Conservation (phyloP, 768 basidiomycete genomes). For the Gloeopeniophorella convolvens region DNA sequence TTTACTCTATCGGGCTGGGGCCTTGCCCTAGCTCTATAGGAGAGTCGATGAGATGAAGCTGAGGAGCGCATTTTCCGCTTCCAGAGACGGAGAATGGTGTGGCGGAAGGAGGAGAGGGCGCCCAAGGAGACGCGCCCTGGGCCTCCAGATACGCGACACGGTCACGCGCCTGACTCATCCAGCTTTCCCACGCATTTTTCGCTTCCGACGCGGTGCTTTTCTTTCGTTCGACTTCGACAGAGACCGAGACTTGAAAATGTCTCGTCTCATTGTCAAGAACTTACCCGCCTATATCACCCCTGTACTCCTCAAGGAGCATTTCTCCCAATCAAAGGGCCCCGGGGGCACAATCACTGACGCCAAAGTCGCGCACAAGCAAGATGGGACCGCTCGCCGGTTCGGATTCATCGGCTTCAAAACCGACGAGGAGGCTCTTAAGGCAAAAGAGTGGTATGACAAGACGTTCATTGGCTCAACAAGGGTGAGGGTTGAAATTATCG, state of each 20-base stretch:
- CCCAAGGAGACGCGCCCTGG: not conserved
- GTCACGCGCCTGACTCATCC: conserved; percentile 11
- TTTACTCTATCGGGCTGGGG: not conserved
- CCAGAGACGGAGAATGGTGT: not conserved
- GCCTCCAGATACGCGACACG: not conserved
- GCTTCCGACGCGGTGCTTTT: too few relatives aligned
- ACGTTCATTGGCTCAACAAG: conserved; percentile 78
- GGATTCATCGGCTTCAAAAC: conserved; percentile 91
- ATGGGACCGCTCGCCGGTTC: conserved; percentile 80
- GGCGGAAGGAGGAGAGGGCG: not conserved
- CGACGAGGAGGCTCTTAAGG: conserved; percentile 63
- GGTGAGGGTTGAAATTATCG: conserved; percentile 68
- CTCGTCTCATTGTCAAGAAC: conserved; percentile 79
- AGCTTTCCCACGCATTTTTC: not conserved
- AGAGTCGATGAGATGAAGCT: conserved; percentile 8
- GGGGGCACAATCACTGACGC: conserved; percentile 77
- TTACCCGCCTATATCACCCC: conserved; percentile 65
- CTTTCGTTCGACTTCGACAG: too few relatives aligned
- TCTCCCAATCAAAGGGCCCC: conserved; percentile 51
- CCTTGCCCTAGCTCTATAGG: conserved; percentile 8
- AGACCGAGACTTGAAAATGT: conserved; percentile 43
- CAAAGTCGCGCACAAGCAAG: conserved; percentile 67
- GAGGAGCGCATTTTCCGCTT: conserved; percentile 9
- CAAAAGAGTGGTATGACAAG: conserved; percentile 77
- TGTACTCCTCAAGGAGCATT: conserved; percentile 58